Base-by-base conservation (phyloP, 345 rosid genomes). In the Boechera retrofracta region DNA sequence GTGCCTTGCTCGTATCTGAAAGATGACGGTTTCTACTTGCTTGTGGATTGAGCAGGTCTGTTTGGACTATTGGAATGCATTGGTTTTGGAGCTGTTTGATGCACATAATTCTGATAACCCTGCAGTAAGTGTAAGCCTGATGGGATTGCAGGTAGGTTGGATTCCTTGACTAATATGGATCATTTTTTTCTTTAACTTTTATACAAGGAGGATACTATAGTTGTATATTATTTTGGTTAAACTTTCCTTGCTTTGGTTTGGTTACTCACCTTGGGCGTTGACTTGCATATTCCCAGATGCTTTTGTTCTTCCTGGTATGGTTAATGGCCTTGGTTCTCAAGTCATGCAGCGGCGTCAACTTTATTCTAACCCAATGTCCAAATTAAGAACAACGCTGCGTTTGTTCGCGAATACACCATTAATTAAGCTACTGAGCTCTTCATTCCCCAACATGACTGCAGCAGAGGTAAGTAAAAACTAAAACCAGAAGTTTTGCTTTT, bases 21-120 rank as follows among this genome's bases (percentile, higher is more conserved):
- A 60, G 53, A 56, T 66, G 63, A 41, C 15, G 16, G 11, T 47
- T 64, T 76, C 21, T 72, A 47, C 47, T 61, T 71, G 66, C 55
- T 55, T 67, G 45, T 75, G 61, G 55, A 58, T 42, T 75, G 72
- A 55, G 42, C 83, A 96, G 98, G 99, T 96, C 73, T 96, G 99
- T 86, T 83, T 96, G 93, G 99, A 96, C 77, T 96, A 96, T 64
- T 96, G 99, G 99, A 96, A 96, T 69, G 71, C 89, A 41, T 84
- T 93, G 77, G 99, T 93, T 61, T 21, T 82, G 87, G 97, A 89
- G 86, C 92, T 93, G 28, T 96, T 89, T 82, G 93, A 93, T 82
- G 89, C 89, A 42, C 94, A 87, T 57, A 93, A 88, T 85, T 60
- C 86, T 58, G 98, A 93, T 71, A 91, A 89, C 84, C 93, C 95